Percentiles rank a stretch among this genome's conserved stretches.
Conservation (phyloP, 208 protist genomes). For the Leishmania braziliensis region DNA sequence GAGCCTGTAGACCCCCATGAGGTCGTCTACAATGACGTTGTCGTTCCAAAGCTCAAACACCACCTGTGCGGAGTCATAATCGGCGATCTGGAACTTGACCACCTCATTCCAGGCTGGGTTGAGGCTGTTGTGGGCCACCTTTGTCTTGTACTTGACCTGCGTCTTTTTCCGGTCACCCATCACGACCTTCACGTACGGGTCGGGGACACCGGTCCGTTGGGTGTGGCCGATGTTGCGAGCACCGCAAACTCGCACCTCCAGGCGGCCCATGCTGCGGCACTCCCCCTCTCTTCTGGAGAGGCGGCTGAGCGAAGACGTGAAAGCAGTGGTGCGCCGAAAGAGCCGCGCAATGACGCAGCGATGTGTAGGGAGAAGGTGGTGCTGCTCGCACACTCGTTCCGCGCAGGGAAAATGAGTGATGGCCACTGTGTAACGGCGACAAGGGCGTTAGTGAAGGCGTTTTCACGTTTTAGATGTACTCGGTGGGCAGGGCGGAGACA, state of each 20-base stretch:
- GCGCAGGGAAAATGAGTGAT: not conserved
- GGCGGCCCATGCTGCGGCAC: constrained; percentile 48
- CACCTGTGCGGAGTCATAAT: constrained; percentile 49
- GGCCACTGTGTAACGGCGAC: not conserved
- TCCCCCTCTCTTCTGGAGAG: not conserved
- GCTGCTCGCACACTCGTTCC: not conserved
- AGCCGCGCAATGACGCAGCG: not conserved
- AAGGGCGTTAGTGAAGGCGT: not conserved
- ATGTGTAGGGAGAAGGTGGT: not conserved
- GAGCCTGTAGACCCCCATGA: constrained; percentile 60
- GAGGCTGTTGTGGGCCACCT: constrained; percentile 44
- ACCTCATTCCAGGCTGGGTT: constrained; percentile 79
- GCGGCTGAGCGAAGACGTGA: not conserved
- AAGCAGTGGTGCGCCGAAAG: not conserved
- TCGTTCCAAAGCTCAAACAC: constrained; percentile 74
- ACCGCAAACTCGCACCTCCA: constrained; percentile 68
- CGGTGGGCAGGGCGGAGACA: no score
- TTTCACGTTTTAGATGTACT: not conserved
- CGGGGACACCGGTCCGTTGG: constrained; percentile 49
- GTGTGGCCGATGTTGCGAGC: constrained; percentile 61
- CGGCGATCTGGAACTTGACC: constrained; percentile 73
- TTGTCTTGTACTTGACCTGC: constrained; percentile 39
- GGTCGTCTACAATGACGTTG: constrained; percentile 63
- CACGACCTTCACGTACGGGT: constrained; percentile 68
- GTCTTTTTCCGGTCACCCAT: constrained; percentile 51